Evolutionary conservation across 2,329 filamentous ascomycete genomes (phyloP).

Genomic region (Rugonectria rugulosa): DNA sequence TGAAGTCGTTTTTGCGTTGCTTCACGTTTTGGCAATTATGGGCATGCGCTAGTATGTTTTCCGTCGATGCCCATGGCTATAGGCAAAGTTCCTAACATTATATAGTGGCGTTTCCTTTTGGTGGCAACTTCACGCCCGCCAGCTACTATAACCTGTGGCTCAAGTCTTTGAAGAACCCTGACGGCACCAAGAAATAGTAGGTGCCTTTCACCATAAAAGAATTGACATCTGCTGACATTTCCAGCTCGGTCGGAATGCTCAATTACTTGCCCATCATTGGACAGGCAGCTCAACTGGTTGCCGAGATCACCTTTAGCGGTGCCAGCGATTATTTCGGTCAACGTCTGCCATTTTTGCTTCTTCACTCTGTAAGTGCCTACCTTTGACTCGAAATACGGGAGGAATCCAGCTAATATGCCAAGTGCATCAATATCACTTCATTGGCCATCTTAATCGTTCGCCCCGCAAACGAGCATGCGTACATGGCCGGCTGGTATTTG

Average conservation of each 20-base stretch:
- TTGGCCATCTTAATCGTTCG: constrained; percentile 17
- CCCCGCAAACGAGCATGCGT: constrained; percentile 6
- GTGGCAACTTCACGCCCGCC: constrained; percentile 4
- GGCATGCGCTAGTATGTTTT: no score
- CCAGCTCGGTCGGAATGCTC: constrained; percentile 13
- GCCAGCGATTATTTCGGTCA: constrained; percentile 15
- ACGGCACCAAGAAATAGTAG: not conserved
- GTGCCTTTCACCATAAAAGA: no score
- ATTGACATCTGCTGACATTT: not conserved
- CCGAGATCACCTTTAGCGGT: constrained; percentile 17
- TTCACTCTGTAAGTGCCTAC: constrained; percentile 9
- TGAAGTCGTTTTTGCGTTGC: no score
- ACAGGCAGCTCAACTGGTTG: constrained; percentile 13
- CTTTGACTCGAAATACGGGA: no score
- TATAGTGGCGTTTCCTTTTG: no score
- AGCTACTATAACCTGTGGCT: constrained; percentile 11
- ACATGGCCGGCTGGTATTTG: constrained; percentile 24
- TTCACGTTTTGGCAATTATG: no score
- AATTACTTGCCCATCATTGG: constrained; percentile 21
- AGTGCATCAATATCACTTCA: constrained; percentile 20
- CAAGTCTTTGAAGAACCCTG: constrained; percentile 3
- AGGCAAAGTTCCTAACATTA: no score
- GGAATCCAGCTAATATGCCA: not conserved
- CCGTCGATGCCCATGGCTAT: no score
- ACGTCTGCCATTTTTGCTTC: constrained; percentile 10